These are phyloP conservation scores for Salix exigua DNA, from an alignment of 345 rosid species.

Conservation along the genomic window DNA sequence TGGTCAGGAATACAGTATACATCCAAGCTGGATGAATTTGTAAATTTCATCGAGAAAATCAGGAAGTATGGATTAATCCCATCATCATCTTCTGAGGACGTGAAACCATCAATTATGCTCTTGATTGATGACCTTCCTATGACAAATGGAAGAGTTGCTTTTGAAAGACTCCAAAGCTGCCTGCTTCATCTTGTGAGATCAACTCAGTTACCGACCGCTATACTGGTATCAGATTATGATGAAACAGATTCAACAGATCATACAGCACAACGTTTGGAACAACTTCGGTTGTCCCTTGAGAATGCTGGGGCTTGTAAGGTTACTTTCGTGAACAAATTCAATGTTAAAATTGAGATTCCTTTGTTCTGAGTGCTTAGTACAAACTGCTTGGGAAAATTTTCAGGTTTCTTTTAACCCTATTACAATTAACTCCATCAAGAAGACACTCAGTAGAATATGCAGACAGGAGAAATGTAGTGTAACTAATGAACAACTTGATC, in stretches of 20 bases:
- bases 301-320: slow-evolving; percentile 89
- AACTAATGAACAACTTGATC: slow-evolving; percentile 59
- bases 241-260: slow-evolving; percentile 57
- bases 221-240: slow-evolving; percentile 58
- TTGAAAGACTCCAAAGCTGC: slow-evolving; percentile 62
- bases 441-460: slow-evolving; percentile 69
- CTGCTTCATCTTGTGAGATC: slow-evolving; percentile 68
- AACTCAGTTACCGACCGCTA: slow-evolving; percentile 60
- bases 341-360: slow-evolving; percentile 5
- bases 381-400: slow-evolving; percentile 24
- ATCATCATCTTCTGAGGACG: slow-evolving; percentile 33
- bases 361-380: slow-evolving; percentile 19
- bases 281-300: slow-evolving; percentile 62
- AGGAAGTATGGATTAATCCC: slow-evolving; percentile 68
- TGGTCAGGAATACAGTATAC: slow-evolving; percentile 58
- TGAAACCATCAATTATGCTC: slow-evolving; percentile 45
- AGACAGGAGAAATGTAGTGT: slow-evolving; percentile 56
- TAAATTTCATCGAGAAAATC: slow-evolving; percentile 63
- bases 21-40: slow-evolving; percentile 93
- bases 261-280: slow-evolving; percentile 48
- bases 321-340: slow-evolving; percentile 29
- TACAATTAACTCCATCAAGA: slow-evolving; percentile 76
- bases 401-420: slow-evolving; percentile 88
- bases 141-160: slow-evolving; percentile 61
- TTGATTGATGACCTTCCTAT: slow-evolving; percentile 92